Percentiles rank a stretch among this genome's conserved stretches.
phyloP scores from a whole-genome alignment of 169 alveolate species.

The Plasmodium falciparum region DNA sequence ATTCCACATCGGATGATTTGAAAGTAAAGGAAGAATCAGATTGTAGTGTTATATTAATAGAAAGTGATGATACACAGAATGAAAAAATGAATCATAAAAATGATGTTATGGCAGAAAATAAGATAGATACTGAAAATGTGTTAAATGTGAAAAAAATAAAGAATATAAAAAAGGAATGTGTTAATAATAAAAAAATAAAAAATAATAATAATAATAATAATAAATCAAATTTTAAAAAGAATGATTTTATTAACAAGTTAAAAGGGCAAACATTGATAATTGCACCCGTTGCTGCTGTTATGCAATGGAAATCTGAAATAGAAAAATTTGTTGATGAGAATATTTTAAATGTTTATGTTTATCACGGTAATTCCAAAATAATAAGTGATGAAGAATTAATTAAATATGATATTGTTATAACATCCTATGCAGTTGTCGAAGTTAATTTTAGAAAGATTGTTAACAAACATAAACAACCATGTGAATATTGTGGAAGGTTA shows the following conservation, averaged over 20 bases:
- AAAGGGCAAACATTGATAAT: constrained; percentile 84
- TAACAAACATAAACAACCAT: constrained; percentile 78
- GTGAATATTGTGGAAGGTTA: constrained; percentile 91
- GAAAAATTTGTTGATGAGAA: constrained; percentile 81
- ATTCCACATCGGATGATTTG: background rate
- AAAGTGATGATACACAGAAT: background rate
- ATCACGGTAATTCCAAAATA: constrained; percentile 83
- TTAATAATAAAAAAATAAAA: background rate
- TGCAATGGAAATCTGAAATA: constrained; percentile 88
- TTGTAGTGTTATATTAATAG: background rate
- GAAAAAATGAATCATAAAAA: background rate
- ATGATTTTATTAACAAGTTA: background rate
- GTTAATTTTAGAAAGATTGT: constrained; percentile 81
- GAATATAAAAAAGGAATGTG: background rate
- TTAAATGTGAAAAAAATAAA: background rate
- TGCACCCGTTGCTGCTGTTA: constrained; percentile 89
- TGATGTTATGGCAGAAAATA: background rate
- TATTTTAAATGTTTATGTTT: constrained; percentile 81
- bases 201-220: background rate
- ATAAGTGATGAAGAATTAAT: constrained; percentile 82
- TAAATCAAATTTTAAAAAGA: background rate
- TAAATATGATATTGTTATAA: constrained; percentile 88
- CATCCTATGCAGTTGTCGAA: constrained; percentile 87
- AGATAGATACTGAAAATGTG: background rate
- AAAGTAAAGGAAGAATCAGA: constrained; percentile 24